phyloP scores from a whole-genome alignment of 768 basidiomycete genomes.

The Rubroboletus satanas region DNA sequence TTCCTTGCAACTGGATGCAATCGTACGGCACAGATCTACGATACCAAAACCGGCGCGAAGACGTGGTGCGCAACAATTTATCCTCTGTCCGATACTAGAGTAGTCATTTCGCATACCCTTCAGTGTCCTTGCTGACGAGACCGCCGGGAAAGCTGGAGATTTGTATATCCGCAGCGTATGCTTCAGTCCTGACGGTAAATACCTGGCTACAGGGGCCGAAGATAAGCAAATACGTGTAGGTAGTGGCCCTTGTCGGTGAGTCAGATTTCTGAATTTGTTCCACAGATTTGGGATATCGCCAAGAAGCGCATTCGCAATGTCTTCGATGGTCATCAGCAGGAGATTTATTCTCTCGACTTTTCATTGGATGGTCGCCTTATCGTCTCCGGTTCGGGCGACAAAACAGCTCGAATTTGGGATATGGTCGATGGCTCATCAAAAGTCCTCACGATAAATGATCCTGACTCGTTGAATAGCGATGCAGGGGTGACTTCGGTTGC shows the following conservation, averaged over 20 bases:
- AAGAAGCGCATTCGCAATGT: slow-evolving; percentile 73
- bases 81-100: background rate
- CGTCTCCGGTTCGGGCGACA: slow-evolving; percentile 83
- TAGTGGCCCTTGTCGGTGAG: background rate
- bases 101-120: slow-evolving; percentile 8
- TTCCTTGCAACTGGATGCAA: slow-evolving; percentile 95
- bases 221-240: slow-evolving; percentile 87
- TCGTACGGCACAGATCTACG: slow-evolving; percentile 91
- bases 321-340: slow-evolving; percentile 87
- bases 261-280: slow-evolving; percentile 8
- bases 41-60: slow-evolving; percentile 81
- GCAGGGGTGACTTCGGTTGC: slow-evolving; percentile 78
- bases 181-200: slow-evolving; percentile 71
- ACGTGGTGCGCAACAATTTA: slow-evolving; percentile 57
- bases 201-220: slow-evolving; percentile 79
- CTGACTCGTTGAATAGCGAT: slow-evolving; percentile 46
- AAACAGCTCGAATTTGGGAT: slow-evolving; percentile 73
- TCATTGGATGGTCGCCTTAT: slow-evolving; percentile 81
- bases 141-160: slow-evolving; percentile 69
- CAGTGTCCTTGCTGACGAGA: slow-evolving; percentile 76
- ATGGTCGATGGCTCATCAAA: slow-evolving; percentile 35
- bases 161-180: slow-evolving; percentile 87
- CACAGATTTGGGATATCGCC: slow-evolving; percentile 87
- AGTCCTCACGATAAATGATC: slow-evolving; percentile 40
- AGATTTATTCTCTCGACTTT: slow-evolving; percentile 93